Conservation (phyloP, 2,329 filamentous ascomycete species). For the Fusarium sambucinum region DNA sequence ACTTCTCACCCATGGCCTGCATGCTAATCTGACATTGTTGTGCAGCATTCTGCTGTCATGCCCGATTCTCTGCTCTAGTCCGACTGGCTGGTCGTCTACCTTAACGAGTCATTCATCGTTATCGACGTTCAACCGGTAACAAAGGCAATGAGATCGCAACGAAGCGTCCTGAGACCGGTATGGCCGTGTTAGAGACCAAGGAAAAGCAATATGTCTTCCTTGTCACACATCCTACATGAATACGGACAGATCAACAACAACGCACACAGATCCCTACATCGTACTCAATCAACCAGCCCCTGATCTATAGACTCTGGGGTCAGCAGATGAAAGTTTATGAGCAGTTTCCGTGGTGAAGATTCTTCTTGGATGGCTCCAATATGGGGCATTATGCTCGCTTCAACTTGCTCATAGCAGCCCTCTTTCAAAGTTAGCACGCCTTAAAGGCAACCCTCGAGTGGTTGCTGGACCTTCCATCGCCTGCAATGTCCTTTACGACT, state of each 20-base stretch:
- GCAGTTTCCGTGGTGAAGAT: background rate
- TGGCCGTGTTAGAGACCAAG: background rate
- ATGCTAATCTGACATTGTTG: background rate
- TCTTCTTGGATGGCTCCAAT: background rate
- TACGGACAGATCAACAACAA: background rate
- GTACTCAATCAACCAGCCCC: background rate
- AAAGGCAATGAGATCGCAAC: background rate
- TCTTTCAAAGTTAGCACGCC: background rate
- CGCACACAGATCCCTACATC: background rate
- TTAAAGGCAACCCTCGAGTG: background rate
- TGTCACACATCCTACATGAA: background rate
- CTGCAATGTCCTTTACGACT: background rate
- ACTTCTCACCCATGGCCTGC: background rate
- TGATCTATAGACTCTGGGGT: background rate
- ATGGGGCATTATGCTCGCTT: background rate
- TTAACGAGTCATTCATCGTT: background rate
- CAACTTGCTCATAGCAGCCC: background rate
- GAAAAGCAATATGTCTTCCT: background rate
- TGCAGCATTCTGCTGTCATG: background rate
- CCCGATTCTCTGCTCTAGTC: background rate
- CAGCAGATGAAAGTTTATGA: background rate
- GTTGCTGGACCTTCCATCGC: background rate
- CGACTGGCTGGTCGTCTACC: background rate
- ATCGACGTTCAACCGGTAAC: background rate
- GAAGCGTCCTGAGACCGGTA: background rate